Evolutionary conservation across 2,329 filamentous ascomycete species (phyloP).

Genomic region (Trichoderma koningiopsis): DNA sequence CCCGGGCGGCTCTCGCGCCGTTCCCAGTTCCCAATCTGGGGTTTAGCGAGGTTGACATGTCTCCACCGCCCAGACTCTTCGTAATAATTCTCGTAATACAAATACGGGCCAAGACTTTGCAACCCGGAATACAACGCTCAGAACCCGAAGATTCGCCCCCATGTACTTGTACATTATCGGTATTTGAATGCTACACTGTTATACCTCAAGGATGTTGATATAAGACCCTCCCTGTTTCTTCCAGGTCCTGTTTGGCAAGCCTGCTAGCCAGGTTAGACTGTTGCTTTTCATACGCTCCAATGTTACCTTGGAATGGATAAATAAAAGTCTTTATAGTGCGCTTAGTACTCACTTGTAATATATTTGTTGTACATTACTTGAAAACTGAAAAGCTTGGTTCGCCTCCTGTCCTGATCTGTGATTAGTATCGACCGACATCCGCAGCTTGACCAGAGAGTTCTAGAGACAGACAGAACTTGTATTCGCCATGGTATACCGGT

Average conservation of each 20-base stretch:
- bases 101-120: not conserved
- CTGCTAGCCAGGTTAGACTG: not conserved
- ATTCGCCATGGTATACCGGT: not conserved
- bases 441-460: not conserved
- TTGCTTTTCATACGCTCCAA: not conserved
- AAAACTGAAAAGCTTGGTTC: not conserved
- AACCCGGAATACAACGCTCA: not conserved
- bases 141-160: not conserved
- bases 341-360: not conserved
- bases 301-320: not conserved
- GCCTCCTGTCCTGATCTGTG: not conserved
- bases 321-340: not conserved
- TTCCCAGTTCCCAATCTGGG: not conserved
- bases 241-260: not conserved
- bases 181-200: not conserved
- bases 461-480: not conserved
- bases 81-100: not conserved
- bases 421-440: not conserved
- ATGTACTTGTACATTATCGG: not conserved
- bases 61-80: not conserved
- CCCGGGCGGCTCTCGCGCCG: no score
- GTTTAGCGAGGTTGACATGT: not conserved
- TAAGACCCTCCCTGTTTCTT: not conserved
- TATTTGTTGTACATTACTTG: not conserved
- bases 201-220: not conserved